Base-by-base conservation (phyloP, 495 filamentous ascomycete species). In the Cryomyces antarcticus region DNA sequence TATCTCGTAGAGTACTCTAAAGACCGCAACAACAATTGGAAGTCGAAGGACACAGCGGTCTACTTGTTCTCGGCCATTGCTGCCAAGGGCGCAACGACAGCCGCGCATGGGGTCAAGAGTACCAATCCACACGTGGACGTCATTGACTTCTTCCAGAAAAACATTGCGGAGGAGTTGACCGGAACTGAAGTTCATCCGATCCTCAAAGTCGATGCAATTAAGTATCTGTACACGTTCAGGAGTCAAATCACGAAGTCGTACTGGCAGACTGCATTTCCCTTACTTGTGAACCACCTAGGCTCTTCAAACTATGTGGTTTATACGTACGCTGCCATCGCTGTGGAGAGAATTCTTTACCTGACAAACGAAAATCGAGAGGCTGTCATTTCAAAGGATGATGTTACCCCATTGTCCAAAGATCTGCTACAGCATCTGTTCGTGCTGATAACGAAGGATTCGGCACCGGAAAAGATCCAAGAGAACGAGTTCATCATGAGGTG, bases 401-500 rank as follows among this genome's bases (percentile, higher is more conserved):
- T 99, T 30, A 70, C 75, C 33, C 75, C 75, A 0, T 75, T 87
- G 52, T 73, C 89, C 13, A 84, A 83, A 54, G 81, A 89, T 48
- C 69, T 99, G 10, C 62, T 96, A 30, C 70, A 85, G 46, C 89
- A 96, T 52, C 72, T 96, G n/a, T 96, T 99, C 66, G 71, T 71
- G 37, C 65, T 99, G 11, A 83, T 99, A 44, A 76, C 88, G 49
- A 78, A 76, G 46, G 76, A 93, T 47, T 62, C 66, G 0, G 76
- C 77, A 7, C 79, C 92, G 17, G 73, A 88, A 49, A 96, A 95
- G 68, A 75, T 96, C 45, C 89, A 96, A 56, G 92, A 99, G 61
- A 96, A 99, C 54, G 92, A 99, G 56, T 99, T 94, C 57, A 61
- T 99, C 48, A 95, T 99, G 86, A 78, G 80, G 42, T 96, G 92